Evolutionary conservation across 805 yeast genomes (phyloP).

Genomic region (Tetrapisispora iriomotensis): DNA sequence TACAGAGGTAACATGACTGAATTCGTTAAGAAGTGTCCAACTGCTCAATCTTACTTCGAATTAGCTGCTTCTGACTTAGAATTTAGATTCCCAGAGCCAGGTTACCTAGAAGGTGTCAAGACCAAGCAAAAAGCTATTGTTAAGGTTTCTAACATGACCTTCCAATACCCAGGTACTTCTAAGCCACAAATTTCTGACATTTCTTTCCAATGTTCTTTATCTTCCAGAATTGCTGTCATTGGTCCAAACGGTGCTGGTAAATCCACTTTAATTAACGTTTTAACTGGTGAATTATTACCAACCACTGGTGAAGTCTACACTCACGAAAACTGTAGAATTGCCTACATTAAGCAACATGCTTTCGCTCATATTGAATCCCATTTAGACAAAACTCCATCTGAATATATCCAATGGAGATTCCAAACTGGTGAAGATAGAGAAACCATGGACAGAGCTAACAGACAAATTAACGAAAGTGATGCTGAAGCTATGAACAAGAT

Average conservation of each 20-base stretch:
- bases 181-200: constrained; percentile 90
- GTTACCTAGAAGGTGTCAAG: constrained; percentile 99
- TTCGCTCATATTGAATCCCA: constrained; percentile 98
- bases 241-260: constrained; percentile 99
- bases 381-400: constrained; percentile 98
- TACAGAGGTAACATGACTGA: constrained; percentile 99
- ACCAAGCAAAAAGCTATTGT: constrained; percentile 99
- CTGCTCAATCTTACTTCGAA: constrained; percentile 98
- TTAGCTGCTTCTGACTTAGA: constrained; percentile 96
- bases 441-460: constrained; percentile 99
- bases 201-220: constrained; percentile 97
- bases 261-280: constrained; percentile 95
- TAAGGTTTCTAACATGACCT: constrained; percentile 91
- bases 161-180: constrained; percentile 99
- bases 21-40: constrained; percentile 96
- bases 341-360: constrained; percentile 99
- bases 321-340: constrained; percentile 99
- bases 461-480: constrained; percentile 94
- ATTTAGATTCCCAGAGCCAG: constrained; percentile 98
- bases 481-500: constrained; percentile 98
- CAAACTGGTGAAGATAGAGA: constrained; percentile 99
- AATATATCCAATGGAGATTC: constrained; percentile 99
- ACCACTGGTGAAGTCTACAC: constrained; percentile 98
- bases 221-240: constrained; percentile 99
- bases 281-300: constrained; percentile 99